These are phyloP conservation scores for Cyclotella cryptica DNA, from an alignment of 108 stramenopile genomes.

Conservation along the genomic window DNA sequence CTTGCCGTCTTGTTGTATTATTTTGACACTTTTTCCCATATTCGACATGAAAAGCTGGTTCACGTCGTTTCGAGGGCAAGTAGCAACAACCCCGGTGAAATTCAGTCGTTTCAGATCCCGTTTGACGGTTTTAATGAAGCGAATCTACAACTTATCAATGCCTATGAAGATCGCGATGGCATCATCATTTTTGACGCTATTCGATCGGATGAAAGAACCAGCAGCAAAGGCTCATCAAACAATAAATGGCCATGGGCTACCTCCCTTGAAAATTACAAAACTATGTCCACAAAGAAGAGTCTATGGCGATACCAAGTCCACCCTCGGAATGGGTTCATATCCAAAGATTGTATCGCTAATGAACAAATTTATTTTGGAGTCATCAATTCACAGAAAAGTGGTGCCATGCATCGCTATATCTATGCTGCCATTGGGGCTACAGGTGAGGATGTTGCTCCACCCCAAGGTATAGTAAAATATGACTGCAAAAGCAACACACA, in stretches of 20 bases:
- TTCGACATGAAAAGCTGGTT: slow-evolving; percentile 37
- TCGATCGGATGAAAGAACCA: slow-evolving; percentile 58
- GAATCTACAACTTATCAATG: slow-evolving; percentile 79
- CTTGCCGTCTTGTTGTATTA: slow-evolving; percentile 1
- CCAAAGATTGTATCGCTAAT: slow-evolving; percentile 63
- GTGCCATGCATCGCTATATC: slow-evolving; percentile 61
- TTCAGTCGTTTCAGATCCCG: slow-evolving; percentile 67
- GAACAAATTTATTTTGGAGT: slow-evolving; percentile 83
- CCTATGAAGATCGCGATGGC: slow-evolving; percentile 75
- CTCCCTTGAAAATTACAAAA: slow-evolving; percentile 59
- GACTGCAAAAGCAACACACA: slow-evolving; percentile 57
- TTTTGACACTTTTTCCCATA: background rate
- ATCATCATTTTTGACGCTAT: slow-evolving; percentile 79
- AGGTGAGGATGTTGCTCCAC: slow-evolving; percentile 69
- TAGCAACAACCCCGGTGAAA: slow-evolving; percentile 40
- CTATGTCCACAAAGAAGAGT: slow-evolving; percentile 60
- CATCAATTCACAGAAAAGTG: slow-evolving; percentile 67
- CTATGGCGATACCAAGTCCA: slow-evolving; percentile 78
- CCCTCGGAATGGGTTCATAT: slow-evolving; percentile 50
- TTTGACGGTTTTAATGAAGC: slow-evolving; percentile 72
- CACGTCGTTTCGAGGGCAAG: slow-evolving; percentile 71
- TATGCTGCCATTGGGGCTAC: slow-evolving; percentile 76
- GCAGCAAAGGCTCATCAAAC: slow-evolving; percentile 6
- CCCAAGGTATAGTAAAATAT: slow-evolving; percentile 82
- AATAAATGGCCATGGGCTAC: slow-evolving; percentile 75